Percentiles rank a stretch among this genome's conserved stretches.
Evolutionary conservation across 2,329 filamentous ascomycete genomes (phyloP).

Genomic region (Neopestalotiopsis sp.): DNA sequence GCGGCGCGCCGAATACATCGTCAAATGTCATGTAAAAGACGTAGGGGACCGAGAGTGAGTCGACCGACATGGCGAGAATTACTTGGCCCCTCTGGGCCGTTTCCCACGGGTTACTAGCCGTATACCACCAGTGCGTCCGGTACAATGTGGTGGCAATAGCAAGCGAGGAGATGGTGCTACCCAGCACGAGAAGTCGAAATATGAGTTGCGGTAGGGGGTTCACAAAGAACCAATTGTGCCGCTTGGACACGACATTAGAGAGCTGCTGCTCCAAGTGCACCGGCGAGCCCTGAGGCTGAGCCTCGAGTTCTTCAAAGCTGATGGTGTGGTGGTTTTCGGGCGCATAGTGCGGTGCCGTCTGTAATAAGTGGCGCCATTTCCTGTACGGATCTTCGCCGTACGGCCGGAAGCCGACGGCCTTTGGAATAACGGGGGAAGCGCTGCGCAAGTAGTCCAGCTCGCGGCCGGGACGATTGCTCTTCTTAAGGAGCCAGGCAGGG

Average conservation of each 20-base stretch:
- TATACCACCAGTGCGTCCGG: conserved; percentile 35
- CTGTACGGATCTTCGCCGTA: conserved; percentile 45
- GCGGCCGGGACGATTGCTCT: conserved; percentile 52
- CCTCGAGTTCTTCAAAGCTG: conserved; percentile 40
- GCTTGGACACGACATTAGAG: neutral
- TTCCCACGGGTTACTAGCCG: conserved; percentile 46
- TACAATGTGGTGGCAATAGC: conserved; percentile 79
- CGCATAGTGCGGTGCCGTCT: conserved; percentile 58
- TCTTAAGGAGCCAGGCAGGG: conserved; percentile 51
- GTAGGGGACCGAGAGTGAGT: conserved; percentile 87
- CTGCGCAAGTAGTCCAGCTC: conserved; percentile 66
- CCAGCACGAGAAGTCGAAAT: conserved; percentile 17
- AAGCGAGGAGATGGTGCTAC: conserved; percentile 46
- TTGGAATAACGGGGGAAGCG: conserved; percentile 63
- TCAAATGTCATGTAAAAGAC: conserved; percentile 94
- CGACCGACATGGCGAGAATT: conserved; percentile 87
- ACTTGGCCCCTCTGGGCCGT: conserved; percentile 73
- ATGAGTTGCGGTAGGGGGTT: conserved; percentile 12
- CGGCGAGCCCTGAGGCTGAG: conserved; percentile 23
- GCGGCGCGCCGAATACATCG: conserved; percentile 92
- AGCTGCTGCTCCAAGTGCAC: neutral
- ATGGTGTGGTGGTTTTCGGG: conserved; percentile 33
- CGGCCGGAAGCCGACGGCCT: conserved; percentile 47
- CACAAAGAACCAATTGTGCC: conserved; percentile 9
- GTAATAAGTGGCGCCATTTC: conserved; percentile 59